These are phyloP conservation scores for Rhizophagus clarus DNA, from an alignment of 192 early-diverging fungal species.

Conservation along the genomic window DNA sequence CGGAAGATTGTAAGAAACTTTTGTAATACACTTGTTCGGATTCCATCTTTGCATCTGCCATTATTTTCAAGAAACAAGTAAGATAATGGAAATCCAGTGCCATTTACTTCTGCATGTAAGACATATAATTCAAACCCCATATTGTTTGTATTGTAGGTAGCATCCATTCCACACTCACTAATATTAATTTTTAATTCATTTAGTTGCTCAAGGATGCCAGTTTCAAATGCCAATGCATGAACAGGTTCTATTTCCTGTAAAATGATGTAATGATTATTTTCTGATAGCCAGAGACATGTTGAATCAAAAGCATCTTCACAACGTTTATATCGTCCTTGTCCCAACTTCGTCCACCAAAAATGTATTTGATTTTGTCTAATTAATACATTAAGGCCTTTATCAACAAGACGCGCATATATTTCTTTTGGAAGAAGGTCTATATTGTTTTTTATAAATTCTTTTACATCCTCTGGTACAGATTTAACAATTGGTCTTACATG, in stretches of 20 bases:
- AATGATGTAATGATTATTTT: too few relatives aligned
- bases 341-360: conserved; percentile 8
- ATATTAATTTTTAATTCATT: background rate
- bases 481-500: background rate
- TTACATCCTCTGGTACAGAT: background rate
- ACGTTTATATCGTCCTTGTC: conserved; percentile 11
- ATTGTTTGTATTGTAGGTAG: background rate
- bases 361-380: conserved; percentile 12
- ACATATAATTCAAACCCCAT: background rate
- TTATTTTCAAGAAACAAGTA: background rate
- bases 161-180: background rate
- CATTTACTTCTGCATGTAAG: background rate
- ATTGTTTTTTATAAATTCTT: conserved; percentile 6
- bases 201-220: background rate
- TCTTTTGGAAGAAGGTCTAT: conserved; percentile 13
- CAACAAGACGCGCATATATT: conserved; percentile 2
- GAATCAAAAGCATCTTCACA: conserved; percentile 13
- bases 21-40: background rate
- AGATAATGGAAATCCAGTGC: background rate
- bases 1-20: background rate
- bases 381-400: background rate
- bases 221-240: background rate
- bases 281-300: background rate
- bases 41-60: background rate
- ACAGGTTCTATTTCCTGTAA: background rate